These are phyloP conservation scores for Saccharata proteae DNA, from an alignment of 2,329 filamentous ascomycete genomes.

Conservation along the genomic window DNA sequence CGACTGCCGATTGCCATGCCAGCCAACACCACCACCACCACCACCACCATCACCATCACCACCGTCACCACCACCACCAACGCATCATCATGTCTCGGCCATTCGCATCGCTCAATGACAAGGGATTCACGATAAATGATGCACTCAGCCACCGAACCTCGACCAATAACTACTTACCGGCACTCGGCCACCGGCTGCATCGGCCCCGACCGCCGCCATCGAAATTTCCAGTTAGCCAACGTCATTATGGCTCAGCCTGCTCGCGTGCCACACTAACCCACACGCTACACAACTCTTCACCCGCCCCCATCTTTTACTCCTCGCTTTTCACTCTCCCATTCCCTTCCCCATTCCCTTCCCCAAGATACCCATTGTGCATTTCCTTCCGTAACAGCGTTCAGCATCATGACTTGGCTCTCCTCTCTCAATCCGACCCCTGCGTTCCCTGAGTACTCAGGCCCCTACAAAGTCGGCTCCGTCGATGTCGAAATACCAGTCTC, in stretches of 20 bases:
- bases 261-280: conserved; percentile 1
- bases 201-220: conserved; percentile 1
- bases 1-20: no score
- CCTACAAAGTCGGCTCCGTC: conserved; percentile 65
- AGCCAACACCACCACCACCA: no score
- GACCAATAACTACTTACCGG: no score
- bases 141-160: no score
- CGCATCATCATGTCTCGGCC: no score
- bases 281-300: neutral
- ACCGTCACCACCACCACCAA: no score
- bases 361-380: no score
- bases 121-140: no score
- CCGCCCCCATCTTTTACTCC: neutral
- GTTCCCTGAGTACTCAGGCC: conserved; percentile 65
- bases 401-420: conserved; percentile 30
- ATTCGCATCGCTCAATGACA: no score
- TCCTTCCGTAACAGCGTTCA: no score
- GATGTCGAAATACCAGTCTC: conserved; percentile 66
- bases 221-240: no score
- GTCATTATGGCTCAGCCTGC: conserved; percentile 1
- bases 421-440: conserved; percentile 54
- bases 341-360: neutral
- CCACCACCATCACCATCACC: no score
- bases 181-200: neutral
- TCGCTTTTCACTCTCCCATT: neutral